phyloP scores from a whole-genome alignment of 139 green algal species.

The Chlorella sp. region DNA sequence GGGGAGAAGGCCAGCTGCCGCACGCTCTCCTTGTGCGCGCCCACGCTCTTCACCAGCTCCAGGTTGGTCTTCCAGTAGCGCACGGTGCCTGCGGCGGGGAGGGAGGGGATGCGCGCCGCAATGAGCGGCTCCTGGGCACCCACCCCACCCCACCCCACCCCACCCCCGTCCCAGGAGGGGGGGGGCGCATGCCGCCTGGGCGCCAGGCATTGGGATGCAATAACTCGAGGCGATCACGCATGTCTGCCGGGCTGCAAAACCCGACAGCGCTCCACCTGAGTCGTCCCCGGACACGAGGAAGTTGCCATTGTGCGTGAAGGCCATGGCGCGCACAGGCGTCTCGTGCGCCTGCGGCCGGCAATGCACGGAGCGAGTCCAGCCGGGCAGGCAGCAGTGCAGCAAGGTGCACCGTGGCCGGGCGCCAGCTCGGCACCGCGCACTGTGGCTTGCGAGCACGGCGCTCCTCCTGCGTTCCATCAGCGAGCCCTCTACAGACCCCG shows the following conservation, averaged over 20 bases:
- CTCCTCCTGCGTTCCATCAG: too few species aligned
- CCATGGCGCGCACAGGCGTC: conserved; percentile 64
- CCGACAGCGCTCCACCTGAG: too few species aligned
- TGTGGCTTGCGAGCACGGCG: background rate
- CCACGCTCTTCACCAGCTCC: conserved; percentile 54
- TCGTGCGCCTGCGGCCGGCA: conserved; percentile 70
- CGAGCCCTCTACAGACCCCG: too few species aligned
- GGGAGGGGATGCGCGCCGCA: background rate
- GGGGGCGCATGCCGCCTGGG: too few species aligned
- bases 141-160: background rate
- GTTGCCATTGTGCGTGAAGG: conserved; percentile 76
- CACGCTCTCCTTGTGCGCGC: conserved; percentile 77
- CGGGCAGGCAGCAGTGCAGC: background rate
- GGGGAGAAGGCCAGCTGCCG: conserved; percentile 61
- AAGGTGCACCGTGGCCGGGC: too few species aligned
- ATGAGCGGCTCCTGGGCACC: background rate
- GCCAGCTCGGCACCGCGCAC: too few species aligned
- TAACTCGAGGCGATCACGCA: too few species aligned
- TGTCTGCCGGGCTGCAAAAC: too few species aligned
- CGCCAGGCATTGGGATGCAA: too few species aligned
- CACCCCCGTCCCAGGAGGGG: background rate
- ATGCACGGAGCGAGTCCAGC: background rate
- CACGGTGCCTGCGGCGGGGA: conserved; percentile 27
- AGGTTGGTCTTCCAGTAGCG: conserved; percentile 82
- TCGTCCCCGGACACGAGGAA: conserved; percentile 87